Base-by-base conservation (phyloP, 2,329 filamentous ascomycete species). In the Colletotrichum falcatum region DNA sequence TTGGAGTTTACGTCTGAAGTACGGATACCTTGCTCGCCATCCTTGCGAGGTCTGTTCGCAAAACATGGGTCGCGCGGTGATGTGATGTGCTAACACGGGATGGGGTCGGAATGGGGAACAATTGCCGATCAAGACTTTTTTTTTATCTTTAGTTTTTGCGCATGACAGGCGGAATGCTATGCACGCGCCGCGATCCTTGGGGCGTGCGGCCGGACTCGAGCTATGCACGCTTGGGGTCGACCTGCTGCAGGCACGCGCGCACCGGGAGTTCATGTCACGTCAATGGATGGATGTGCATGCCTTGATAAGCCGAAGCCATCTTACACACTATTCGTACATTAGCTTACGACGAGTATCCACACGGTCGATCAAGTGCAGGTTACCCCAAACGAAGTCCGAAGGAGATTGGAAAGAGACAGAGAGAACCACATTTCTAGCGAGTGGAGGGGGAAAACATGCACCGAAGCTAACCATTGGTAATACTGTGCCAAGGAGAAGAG, bases 211-310 rank as follows among this genome's bases (percentile, higher is more conserved):
- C 20, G 26, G 62, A 70, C 49, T 62, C 28, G 42, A 53, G 58
- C 44, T 67, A 53, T 54, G 56, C 51, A 46, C 62, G 56, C 56
- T 66, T 51, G 28, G 42, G 56, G 62, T 49, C 37, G 66, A 66
- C 26, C 42, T 70, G 39, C 55, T 66, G 66, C 66, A 70, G 66
- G 56, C 55, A 61, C 62, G 55, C 66, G 56, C 37, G 35, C 35
- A 56, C 54, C 54, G 44, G 30, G 39, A 51, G 35, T 53, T 44
- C 48, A 26, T 53, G 30, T 66, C 55, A 56, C 48, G 54, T 33
- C n/a, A 26, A 66, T 39, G 39, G n/a, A 18, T 44, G 48, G 33
- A 46, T 28, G 20, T 28, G n/a, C n/a, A n/a, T 33, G 28, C 16
- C 16, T 54, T 54, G 30, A 28, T 33, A 30, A n/a, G 30, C 51